Conservation (phyloP, 768 basidiomycete genomes). For the Tylopilus vinaceipallidus region DNA sequence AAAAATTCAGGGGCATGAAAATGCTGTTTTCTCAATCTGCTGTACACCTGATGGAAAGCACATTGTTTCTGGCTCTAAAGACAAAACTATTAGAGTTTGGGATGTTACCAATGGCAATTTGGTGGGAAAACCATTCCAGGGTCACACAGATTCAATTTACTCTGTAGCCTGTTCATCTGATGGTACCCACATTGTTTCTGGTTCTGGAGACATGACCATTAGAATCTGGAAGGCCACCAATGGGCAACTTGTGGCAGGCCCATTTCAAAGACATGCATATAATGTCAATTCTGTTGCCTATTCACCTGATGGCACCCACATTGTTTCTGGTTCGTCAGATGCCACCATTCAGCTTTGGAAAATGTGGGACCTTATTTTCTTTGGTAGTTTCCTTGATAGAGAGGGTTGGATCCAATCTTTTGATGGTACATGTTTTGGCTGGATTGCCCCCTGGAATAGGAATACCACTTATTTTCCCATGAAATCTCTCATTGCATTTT, state of each 20-base stretch:
- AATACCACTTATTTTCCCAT: neutral
- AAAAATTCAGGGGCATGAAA: too few species aligned
- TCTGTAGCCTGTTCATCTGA: slow-evolving; percentile 7
- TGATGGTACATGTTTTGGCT: neutral
- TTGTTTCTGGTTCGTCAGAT: neutral
- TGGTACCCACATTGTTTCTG: neutral
- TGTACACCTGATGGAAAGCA: slow-evolving; percentile 3
- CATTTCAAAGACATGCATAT: too few species aligned
- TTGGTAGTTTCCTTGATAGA: neutral
- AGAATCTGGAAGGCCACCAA: too few species aligned
- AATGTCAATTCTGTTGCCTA: too few species aligned
- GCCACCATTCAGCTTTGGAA: slow-evolving; percentile 1
- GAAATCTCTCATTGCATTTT: neutral
- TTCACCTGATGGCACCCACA: too few species aligned
- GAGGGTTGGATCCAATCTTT: slow-evolving; percentile 10
- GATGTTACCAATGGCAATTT: slow-evolving; percentile 4
- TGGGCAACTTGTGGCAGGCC: too few species aligned
- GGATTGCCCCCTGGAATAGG: slow-evolving; percentile 9
- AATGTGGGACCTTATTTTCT: neutral
- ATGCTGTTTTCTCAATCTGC: neutral
- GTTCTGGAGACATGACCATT: too few species aligned
- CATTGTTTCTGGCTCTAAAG: neutral
- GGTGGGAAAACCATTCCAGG: slow-evolving; percentile 5
- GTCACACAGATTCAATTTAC: neutral
- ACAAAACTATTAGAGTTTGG: slow-evolving; percentile 14